Evolutionary conservation across 441 rosid species (phyloP).

Genomic region (Bocquillonia castaneifolia): DNA sequence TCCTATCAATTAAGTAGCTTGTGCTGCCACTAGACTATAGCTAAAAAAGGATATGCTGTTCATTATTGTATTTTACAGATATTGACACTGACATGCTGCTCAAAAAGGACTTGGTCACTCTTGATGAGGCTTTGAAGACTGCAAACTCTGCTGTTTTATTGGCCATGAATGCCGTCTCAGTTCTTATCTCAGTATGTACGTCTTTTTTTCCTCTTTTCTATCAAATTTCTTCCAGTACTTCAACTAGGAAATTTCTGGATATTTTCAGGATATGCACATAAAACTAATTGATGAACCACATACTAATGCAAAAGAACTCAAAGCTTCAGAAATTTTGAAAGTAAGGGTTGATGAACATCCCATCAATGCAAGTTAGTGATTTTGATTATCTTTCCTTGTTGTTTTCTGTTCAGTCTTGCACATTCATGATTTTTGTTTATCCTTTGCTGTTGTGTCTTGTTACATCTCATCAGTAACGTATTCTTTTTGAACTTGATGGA

Average conservation of each 20-base stretch:
- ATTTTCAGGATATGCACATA: conserved; percentile 53
- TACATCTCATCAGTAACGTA: background rate
- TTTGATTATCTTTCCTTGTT: conserved; percentile 3
- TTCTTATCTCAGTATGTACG: conserved; percentile 57
- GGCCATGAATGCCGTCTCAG: conserved; percentile 61
- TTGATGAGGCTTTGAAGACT: conserved; percentile 81
- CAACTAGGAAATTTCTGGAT: conserved; percentile 20
- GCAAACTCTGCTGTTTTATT: conserved; percentile 76
- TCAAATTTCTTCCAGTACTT: conserved; percentile 3
- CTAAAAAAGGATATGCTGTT: conserved; percentile 18
- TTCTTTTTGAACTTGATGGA: conserved; percentile 13
- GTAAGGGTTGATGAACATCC: conserved; percentile 35
- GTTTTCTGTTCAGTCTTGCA: background rate
- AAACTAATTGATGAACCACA: conserved; percentile 41
- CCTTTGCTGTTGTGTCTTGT: background rate
- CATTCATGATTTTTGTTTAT: background rate
- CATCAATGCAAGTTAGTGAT: conserved; percentile 18
- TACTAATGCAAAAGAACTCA: conserved; percentile 49
- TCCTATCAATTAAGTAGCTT: background rate
- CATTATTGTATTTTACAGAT: conserved; percentile 40
- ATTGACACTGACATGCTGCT: conserved; percentile 77
- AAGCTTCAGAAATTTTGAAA: conserved; percentile 47
- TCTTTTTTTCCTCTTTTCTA: conserved; percentile 23
- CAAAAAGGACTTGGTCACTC: conserved; percentile 74
- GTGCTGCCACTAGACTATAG: conserved; percentile 15